Base-by-base conservation (phyloP, 202 grass and related monocot species). In the Setaria viridis region DNA sequence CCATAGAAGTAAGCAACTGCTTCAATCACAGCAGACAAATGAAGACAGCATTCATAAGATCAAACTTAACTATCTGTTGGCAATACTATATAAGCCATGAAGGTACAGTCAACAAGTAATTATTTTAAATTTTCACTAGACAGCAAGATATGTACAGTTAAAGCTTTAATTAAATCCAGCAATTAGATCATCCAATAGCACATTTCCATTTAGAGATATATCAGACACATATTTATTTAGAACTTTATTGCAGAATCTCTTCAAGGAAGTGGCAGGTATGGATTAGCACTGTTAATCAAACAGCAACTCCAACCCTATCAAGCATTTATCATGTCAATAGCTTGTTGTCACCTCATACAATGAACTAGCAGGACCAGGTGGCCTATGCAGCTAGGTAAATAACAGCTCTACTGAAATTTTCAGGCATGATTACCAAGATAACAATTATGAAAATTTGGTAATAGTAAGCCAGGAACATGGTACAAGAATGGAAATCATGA, bases 1-100 rank as follows among this genome's bases (percentile, higher is more conserved):
- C 96, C 93, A 96, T 94, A 80, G 93, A 99, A 80, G 96, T 87
- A 89, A 99, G 93, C 74, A 99, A 94, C 96, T 99, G 90, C 54
- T 89, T 81, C 65, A 67, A 65, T 68, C 70, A 68, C 35, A 91
- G 72, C 74, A 85, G 45, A 83, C 72, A 86, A 72, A 50, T 56
- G 80, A 60, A 33, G 74, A 73, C n/a, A 55, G 8, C 11, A 82
- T 76, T 87, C 62, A 80, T 65, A 85, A 25, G 35, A 73, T 72
- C 70, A 76, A 58, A 42, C 69, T 58, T 29, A 79, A 65, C 19
- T 46, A 64, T 62, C 15, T 72, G 35, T 17, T 37, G 16, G 72
- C 34, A 78, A 66, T 72, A 60, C 13, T 37, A 11, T 74, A 45
- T 57, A 63, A 64, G 25, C 69, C 50, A 79, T 43, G 48, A 78